Evolutionary conservation across 176 grass and related monocot genomes (phyloP).

Genomic region (Phoenix dactylifera): DNA sequence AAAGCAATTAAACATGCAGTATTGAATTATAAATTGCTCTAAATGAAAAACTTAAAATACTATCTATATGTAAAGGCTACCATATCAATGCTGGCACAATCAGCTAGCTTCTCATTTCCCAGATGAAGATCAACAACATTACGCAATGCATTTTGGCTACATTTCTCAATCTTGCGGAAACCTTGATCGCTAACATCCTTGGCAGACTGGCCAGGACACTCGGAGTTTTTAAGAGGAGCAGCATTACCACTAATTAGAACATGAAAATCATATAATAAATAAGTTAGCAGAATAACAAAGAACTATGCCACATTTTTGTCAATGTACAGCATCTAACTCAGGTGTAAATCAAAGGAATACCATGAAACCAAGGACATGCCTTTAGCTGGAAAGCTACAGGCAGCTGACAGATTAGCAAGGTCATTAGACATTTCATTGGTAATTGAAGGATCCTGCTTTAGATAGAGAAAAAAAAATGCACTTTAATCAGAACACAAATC

Average conservation of each 20-base stretch:
- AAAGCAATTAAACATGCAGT: background rate
- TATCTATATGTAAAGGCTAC: conserved; percentile 26
- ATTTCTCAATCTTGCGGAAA: conserved; percentile 55
- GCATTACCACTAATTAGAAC: conserved; percentile 17
- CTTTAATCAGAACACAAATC: background rate
- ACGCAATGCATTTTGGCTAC: conserved; percentile 51
- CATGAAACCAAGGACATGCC: conserved; percentile 14
- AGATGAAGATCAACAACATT: conserved; percentile 81
- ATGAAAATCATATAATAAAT: background rate
- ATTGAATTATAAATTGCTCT: background rate
- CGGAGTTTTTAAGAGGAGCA: conserved; percentile 11
- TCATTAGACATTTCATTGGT: conserved; percentile 25
- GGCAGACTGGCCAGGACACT: conserved; percentile 12
- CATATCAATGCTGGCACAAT: conserved; percentile 70
- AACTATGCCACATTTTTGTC: too few relatives aligned
- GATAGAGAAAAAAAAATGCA: background rate
- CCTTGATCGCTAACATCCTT: conserved; percentile 27
- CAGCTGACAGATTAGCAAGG: background rate
- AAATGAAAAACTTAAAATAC: background rate
- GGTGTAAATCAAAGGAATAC: conserved; percentile 21
- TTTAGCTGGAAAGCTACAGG: conserved; percentile 13
- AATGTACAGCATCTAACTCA: too few relatives aligned
- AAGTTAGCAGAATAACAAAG: too few relatives aligned
- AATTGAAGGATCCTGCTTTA: conserved; percentile 36
- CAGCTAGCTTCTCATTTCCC: conserved; percentile 49